Conservation (phyloP, 163 green algal species). For the Prototheca wickerhamii region DNA sequence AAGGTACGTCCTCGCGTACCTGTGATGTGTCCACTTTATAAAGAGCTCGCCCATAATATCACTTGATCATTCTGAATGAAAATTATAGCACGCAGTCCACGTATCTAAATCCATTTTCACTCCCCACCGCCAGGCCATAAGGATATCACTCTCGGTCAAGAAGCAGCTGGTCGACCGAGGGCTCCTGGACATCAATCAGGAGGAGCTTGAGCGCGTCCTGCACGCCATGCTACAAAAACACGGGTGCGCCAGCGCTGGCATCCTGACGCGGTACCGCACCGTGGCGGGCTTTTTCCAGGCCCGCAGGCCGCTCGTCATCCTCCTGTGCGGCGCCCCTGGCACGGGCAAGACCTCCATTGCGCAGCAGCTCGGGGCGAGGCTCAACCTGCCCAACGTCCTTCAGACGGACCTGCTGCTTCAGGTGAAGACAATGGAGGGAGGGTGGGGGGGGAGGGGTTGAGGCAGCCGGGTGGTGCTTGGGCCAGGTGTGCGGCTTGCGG, state of each 20-base stretch:
- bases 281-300: slow-evolving; percentile 67
- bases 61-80: background rate
- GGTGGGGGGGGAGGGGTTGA: background rate
- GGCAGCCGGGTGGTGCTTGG: background rate
- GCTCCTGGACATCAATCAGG: slow-evolving; percentile 63
- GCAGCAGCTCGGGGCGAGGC: slow-evolving; percentile 73
- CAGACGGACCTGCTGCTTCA: slow-evolving; percentile 70
- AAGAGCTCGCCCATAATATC: background rate
- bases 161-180: slow-evolving; percentile 87
- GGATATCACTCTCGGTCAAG: slow-evolving; percentile 88
- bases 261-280: slow-evolving; percentile 75
- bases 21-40: background rate
- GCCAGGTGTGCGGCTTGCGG: background rate
- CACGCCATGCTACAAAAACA: slow-evolving; percentile 57
- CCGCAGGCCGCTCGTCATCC: slow-evolving; percentile 68
- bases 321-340: slow-evolving; percentile 68
- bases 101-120: background rate
- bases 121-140: slow-evolving; percentile 53
- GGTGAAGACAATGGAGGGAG: slow-evolving; percentile 15
- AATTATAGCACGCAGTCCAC: background rate
- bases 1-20: slow-evolving; percentile 42
- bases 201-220: slow-evolving; percentile 59
- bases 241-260: slow-evolving; percentile 64
- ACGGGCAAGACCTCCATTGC: slow-evolving; percentile 82
- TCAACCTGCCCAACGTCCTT: slow-evolving; percentile 91